These are phyloP conservation scores for Cladosporium sp. DNA, from an alignment of 2,329 filamentous ascomycete species.

Conservation along the genomic window DNA sequence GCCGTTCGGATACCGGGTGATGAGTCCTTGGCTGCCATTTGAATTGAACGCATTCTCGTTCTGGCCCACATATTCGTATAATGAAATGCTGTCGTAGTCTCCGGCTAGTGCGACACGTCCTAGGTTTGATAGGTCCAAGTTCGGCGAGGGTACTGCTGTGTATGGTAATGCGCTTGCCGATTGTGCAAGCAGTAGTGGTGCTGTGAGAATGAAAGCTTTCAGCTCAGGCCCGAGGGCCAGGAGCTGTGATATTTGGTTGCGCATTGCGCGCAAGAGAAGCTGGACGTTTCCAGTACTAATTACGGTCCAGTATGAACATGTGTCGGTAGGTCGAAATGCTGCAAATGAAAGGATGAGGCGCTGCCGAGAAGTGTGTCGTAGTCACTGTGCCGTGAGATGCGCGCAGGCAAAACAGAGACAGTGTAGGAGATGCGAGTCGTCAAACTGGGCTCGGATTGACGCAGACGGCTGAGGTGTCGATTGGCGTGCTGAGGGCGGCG, in stretches of 20 bases:
- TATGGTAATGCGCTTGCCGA: constrained; percentile 17
- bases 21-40: constrained; percentile 77
- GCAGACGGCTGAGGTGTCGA: constrained; percentile 9
- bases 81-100: constrained; percentile 85
- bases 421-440: neutral
- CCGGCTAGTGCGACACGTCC: constrained; percentile 82
- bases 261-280: constrained; percentile 22
- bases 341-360: constrained; percentile 2
- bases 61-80: constrained; percentile 83
- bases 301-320: constrained; percentile 4
- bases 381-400: neutral
- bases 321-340: neutral
- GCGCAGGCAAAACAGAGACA: neutral
- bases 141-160: constrained; percentile 51
- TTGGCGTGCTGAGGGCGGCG: neutral
- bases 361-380: neutral
- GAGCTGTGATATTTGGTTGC: constrained; percentile 28
- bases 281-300: neutral
- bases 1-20: constrained; percentile 80
- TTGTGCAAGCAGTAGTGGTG: constrained; percentile 20
- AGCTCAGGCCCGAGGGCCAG: constrained; percentile 33
- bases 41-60: constrained; percentile 61
- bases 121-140: constrained; percentile 73
- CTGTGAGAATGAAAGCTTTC: constrained; percentile 27
- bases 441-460: neutral